Evolutionary conservation across 1,284 basidiomycete genomes (phyloP), one percentile per base, ranked within the genome.

Genomic region (Pseudozyma thailandica): DNA sequence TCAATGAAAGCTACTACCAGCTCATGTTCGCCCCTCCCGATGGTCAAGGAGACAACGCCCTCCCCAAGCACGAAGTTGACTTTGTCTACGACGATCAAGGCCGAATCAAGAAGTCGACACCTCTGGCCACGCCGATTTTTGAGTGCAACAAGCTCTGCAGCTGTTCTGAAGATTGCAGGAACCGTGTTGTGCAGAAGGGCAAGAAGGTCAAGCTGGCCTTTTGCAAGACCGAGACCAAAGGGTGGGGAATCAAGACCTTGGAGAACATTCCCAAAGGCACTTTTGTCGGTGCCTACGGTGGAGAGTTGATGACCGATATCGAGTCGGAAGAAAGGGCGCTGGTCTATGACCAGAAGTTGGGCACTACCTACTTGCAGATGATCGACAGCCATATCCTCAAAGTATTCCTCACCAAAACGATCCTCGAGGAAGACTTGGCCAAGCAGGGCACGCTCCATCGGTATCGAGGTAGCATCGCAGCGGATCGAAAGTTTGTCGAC

Each of bases 141-240:
- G 93, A 95, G 82, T 96, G 93, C 82, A 92, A 93, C 75, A 88
- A 88, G 41, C 84, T 88, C 15, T 96, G 93, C 81, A 86, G 87
- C 1, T 96, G 93, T 83, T 44, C 52, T n/a, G 88, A 89, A 3
- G 89, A 90, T 1, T 96, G 93, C 81, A 85, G 84, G 47, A 95
- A 95, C 82, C 85, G 92, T 78, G 93, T 94, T 74, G 90, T 93
- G 21, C 92, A 93, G 72, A 87, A 89, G 64, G 93, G 93, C 1
- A 86, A 93, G 26, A 88, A 53, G 23, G 74, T 60, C 16, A 15
- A 26, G 4, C 56, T 79, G 86, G 74, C 85, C 85, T 60, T 84
- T 85, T 6, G 85, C 92, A 30, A 86, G 87, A 42, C 88, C 92
- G 33, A 86, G 92, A 1, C 89, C 89, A 78, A 88, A 89, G 42